Conservation (phyloP, 2,329 filamentous ascomycete species). For the Orbilia oligospora region DNA sequence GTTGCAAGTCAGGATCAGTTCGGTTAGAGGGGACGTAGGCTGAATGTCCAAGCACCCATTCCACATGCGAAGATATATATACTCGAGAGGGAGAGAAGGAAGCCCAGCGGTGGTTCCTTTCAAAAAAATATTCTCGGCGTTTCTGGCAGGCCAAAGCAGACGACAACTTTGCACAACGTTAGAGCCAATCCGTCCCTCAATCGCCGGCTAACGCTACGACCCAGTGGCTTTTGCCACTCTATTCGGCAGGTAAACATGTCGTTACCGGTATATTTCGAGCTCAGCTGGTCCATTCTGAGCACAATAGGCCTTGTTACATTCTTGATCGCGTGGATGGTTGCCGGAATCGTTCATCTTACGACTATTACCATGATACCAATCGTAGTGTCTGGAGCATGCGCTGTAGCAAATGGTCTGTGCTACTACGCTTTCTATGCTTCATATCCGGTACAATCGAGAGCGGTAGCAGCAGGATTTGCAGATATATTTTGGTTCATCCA, state of each 20-base stretch:
- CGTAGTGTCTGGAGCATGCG: conserved; percentile 66
- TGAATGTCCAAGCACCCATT: neutral
- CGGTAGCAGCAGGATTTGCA: conserved; percentile 67
- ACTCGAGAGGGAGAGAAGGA: neutral
- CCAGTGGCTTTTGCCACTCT: neutral
- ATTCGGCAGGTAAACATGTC: conserved; percentile 10
- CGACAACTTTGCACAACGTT: neutral
- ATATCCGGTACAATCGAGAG: conserved; percentile 63
- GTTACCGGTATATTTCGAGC: conserved; percentile 67
- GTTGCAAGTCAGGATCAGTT: neutral
- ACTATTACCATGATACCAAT: conserved; percentile 68
- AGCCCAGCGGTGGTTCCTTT: neutral
- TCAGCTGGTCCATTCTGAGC: conserved; percentile 70
- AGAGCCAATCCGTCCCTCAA: neutral
- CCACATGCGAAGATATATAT: conserved; percentile 4
- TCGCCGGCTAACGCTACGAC: neutral
- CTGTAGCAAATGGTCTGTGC: conserved; percentile 69
- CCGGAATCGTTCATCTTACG: conserved; percentile 68
- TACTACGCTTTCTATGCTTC: conserved; percentile 68
- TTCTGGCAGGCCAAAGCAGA: neutral
- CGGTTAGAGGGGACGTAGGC: neutral
- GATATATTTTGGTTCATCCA: conserved; percentile 69
- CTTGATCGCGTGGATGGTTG: conserved; percentile 67
- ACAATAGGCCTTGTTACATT: conserved; percentile 68
- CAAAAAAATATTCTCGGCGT: neutral